Percentiles rank a stretch among this genome's conserved stretches.
These are phyloP conservation scores for Medicago ruthenica DNA, from an alignment of 306 rosid species.

Conservation along the genomic window DNA sequence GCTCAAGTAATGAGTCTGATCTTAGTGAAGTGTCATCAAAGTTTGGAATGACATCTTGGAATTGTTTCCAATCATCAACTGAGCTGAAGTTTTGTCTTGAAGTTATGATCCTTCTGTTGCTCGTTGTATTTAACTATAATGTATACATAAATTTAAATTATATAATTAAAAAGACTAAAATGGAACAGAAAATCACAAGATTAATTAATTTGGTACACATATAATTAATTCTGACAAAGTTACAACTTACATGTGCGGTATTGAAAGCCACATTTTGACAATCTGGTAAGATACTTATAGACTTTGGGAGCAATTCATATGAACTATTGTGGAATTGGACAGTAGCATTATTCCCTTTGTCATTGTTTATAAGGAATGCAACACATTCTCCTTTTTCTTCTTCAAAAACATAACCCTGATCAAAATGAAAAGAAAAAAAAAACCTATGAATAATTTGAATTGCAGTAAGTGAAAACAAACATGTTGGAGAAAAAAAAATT, in stretches of 20 bases:
- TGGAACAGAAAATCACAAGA: neutral
- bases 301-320: slow-evolving; percentile 59
- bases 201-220: neutral
- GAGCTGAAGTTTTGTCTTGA: slow-evolving; percentile 52
- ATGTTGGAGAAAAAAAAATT: neutral
- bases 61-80: slow-evolving; percentile 56
- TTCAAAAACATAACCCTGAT: slow-evolving; percentile 63
- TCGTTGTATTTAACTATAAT: slow-evolving; percentile 46
- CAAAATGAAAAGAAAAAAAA: neutral
- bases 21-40: slow-evolving; percentile 50
- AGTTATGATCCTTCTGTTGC: slow-evolving; percentile 54
- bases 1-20: slow-evolving; percentile 67
- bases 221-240: neutral
- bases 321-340: slow-evolving; percentile 63
- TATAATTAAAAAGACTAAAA: neutral
- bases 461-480: neutral
- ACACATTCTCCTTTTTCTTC: slow-evolving; percentile 61
- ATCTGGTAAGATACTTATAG: slow-evolving; percentile 70
- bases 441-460: neutral
- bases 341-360: slow-evolving; percentile 31
- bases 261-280: slow-evolving; percentile 64
- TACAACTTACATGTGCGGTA: slow-evolving; percentile 61
- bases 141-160: neutral
- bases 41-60: slow-evolving; percentile 54
- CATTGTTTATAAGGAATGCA: slow-evolving; percentile 69